These are phyloP conservation scores for Claviceps monticola DNA, from an alignment of 2,329 filamentous ascomycete species.

Conservation along the genomic window DNA sequence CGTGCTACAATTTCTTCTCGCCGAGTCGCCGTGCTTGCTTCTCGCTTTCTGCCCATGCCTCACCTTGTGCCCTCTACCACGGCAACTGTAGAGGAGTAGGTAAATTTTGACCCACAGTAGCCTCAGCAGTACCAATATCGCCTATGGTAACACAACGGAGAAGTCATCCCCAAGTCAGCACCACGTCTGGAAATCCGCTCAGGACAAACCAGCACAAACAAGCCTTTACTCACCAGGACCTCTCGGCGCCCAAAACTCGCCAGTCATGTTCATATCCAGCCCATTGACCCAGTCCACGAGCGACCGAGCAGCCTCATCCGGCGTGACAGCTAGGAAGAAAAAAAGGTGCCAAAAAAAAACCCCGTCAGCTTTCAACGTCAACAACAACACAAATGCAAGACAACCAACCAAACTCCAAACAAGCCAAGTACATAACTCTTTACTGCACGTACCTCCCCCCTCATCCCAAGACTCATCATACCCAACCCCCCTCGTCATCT, in stretches of 20 bases:
- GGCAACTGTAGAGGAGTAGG: conserved; percentile 52
- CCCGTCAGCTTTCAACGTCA: not conserved
- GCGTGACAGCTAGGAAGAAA: conserved; percentile 41
- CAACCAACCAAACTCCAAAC: too few relatives aligned
- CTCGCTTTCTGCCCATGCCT: not conserved
- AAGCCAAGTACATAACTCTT: not conserved
- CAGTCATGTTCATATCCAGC: conserved; percentile 52
- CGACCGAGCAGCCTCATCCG: conserved; percentile 50
- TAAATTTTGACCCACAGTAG: conserved; percentile 45
- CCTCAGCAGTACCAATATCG: conserved; percentile 56
- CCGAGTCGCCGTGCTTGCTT: not conserved
- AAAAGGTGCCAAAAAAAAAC: not conserved
- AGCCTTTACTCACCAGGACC: conserved; percentile 41
- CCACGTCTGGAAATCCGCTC: not conserved
- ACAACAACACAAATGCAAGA: too few relatives aligned
- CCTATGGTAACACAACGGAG: conserved; percentile 21
- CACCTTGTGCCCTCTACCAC: conserved; percentile 31
- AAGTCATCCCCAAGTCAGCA: not conserved
- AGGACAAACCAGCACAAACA: not conserved
- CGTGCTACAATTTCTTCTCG: not conserved
- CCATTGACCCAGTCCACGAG: conserved; percentile 47
- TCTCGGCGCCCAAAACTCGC: conserved; percentile 59
- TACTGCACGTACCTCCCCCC: conserved; percentile 37
- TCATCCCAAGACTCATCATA: conserved; percentile 63
- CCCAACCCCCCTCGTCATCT: conserved; percentile 59